Base-by-base conservation (phyloP, 495 filamentous ascomycete species). In the Choiromyces venosus region DNA sequence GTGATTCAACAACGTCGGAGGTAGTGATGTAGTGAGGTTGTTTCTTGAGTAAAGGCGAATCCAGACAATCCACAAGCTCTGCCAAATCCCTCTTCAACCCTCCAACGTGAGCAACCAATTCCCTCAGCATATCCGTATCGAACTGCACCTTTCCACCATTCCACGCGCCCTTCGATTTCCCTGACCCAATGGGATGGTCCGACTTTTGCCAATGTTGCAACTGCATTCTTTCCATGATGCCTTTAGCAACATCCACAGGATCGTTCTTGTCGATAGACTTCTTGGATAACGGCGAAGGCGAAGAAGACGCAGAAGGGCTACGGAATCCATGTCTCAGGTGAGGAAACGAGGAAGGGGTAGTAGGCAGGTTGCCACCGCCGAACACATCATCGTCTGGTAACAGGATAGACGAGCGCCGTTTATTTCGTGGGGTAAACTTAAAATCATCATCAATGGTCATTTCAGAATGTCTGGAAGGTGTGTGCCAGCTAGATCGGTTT, bases 341-440 rank as follows among this genome's bases (percentile, higher is more conserved):
- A 9, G 66, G 75, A 29, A 61, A 61, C 9, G 68, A 36, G 37
- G 66, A 37, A n/a, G 73, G 44, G 35, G 77, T 72, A 37, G 80
- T 65, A 36, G 86, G 84, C 81, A 83, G 85, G 42, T 84, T 85
- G 37, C 74, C 39, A 56, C 76, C 82, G 66, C 85, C 87, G 79
- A 90, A 91, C 21, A 91, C 87, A 75, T 91, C 88, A 74, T 90
- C 87, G 14, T 90, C 88, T 0, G 87, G 87, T 18, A 84, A 85
- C 66, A 90, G 87, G 42, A 89, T 86, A 9, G 88, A 89, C 38
- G 85, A 84, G 65, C 88, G 78, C 83, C 83, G 1, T 82, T 83
- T 35, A 83, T 85, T 66, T 74, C 76, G 37, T 81, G 76, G 68
- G 82, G 76, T 18, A 81, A 67, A 68, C 78, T 84, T 65, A 82